A percentile compares a stretch with the other conserved stretches of the same genome.
phyloP scores from a whole-genome alignment of 1,284 basidiomycete genomes.

The Thelephora terrestris region DNA sequence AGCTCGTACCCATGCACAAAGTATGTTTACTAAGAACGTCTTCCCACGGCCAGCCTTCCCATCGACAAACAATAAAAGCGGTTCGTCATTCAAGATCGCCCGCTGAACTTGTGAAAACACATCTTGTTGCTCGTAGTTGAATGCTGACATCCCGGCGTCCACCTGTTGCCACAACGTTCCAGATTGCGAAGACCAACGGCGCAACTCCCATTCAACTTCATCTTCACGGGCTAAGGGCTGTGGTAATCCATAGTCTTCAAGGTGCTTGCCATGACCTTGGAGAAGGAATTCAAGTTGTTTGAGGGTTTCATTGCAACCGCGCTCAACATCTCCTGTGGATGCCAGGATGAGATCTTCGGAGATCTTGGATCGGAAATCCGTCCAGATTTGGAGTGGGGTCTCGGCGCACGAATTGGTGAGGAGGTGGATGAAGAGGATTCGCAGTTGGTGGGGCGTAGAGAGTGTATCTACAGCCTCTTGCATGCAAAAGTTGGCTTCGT shows the following conservation, averaged over 20 bases:
- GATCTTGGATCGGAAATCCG: conserved; percentile 3
- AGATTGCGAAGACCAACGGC: conserved; percentile 15
- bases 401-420: conserved; percentile 12
- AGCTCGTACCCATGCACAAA: conserved; percentile 23
- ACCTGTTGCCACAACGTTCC: conserved; percentile 15
- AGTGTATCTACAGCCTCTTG: conserved; percentile 12
- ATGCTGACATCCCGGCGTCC: conserved; percentile 10
- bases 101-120: conserved; percentile 20
- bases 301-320: conserved; percentile 15
- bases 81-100: conserved; percentile 12
- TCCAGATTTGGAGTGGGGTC: conserved; percentile 11
- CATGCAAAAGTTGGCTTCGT: conserved; percentile 15
- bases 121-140: conserved; percentile 22
- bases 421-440: conserved; percentile 14
- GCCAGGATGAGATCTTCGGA: conserved; percentile 6
- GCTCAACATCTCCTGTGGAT: background rate
- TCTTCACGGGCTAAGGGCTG: conserved; percentile 14
- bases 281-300: conserved; percentile 15
- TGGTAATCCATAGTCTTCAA: conserved; percentile 20
- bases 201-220: conserved; percentile 21
- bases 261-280: conserved; percentile 18
- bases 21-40: conserved; percentile 25
- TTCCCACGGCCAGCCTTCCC: conserved; percentile 32
- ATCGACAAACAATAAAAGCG: conserved; percentile 24
- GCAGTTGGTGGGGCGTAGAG: conserved; percentile 12